A percentile compares a stretch with the other conserved stretches of the same genome.
phyloP scores from a whole-genome alignment of 768 basidiomycete species.

The Gymnopilus junonius region DNA sequence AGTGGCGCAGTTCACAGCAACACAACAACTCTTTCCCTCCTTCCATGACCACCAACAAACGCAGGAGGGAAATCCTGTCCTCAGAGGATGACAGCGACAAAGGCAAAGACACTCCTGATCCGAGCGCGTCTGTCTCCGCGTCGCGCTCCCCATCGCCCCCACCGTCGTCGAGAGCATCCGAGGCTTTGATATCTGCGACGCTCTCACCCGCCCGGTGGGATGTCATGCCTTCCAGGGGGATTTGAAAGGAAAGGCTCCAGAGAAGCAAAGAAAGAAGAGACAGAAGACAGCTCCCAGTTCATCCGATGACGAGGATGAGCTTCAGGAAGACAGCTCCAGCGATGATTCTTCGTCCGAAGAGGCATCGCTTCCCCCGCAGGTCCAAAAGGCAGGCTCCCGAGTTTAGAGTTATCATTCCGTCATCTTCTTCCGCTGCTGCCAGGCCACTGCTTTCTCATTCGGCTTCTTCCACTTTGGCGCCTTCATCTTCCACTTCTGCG shows the following conservation, averaged over 20 bases:
- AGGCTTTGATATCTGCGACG: background rate
- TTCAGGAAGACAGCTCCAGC: background rate
- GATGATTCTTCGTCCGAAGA: background rate
- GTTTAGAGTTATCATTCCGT: conserved; percentile 7
- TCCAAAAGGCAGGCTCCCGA: background rate
- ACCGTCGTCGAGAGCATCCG: background rate
- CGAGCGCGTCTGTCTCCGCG: background rate
- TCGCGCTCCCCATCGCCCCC: background rate
- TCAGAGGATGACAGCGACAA: background rate
- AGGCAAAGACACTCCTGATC: background rate
- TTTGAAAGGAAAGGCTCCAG: background rate
- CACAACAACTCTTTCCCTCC: conserved; percentile 2
- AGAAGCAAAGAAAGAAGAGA: background rate
- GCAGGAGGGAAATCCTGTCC: background rate
- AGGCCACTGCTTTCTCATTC: background rate
- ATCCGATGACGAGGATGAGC: background rate
- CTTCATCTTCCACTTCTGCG: background rate
- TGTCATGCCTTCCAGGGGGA: background rate
- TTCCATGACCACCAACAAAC: conserved; percentile 9
- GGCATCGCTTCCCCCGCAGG: conserved; percentile 2
- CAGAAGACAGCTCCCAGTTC: background rate
- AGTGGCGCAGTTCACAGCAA: conserved; percentile 7
- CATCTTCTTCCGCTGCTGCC: background rate
- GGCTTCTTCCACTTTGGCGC: background rate
- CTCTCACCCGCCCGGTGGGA: conserved; percentile 3